phyloP scores from a whole-genome alignment of 257 asterid species.

The Solanum microdontum region DNA sequence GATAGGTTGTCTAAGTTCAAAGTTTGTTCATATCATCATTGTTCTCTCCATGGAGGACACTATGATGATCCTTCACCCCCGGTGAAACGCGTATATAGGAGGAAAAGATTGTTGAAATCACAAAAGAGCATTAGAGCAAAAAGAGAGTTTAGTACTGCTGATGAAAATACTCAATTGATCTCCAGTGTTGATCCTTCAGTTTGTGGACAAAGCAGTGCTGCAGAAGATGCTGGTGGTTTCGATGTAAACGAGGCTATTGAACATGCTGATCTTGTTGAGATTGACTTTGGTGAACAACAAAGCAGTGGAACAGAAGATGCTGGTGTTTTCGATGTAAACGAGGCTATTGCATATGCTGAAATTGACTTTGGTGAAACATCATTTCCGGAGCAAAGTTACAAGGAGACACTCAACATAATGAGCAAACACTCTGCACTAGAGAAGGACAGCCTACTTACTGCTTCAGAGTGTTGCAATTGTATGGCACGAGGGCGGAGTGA shows the following conservation, averaged over 20 bases:
- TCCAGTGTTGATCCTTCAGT: slow-evolving; percentile 10
- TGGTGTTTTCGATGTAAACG: slow-evolving; percentile 1
- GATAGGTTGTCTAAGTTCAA: slow-evolving; percentile 27
- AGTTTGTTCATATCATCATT: slow-evolving; percentile 80
- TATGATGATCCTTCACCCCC: slow-evolving; percentile 27
- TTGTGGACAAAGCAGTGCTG: slow-evolving; percentile 13
- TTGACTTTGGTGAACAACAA: slow-evolving; percentile 34
- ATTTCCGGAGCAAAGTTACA: slow-evolving; percentile 38
- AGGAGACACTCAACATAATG: slow-evolving; percentile 19
- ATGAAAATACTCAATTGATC: slow-evolving; percentile 3
- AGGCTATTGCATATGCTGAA: slow-evolving; percentile 10
- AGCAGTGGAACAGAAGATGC: background rate
- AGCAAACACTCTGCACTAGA: slow-evolving; percentile 16
- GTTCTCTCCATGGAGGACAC: slow-evolving; percentile 82
- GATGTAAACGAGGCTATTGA: slow-evolving; percentile 7
- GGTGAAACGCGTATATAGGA: slow-evolving; percentile 28
- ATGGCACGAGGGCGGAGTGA: slow-evolving; percentile 17
- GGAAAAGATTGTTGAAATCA: slow-evolving; percentile 32
- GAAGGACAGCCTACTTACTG: slow-evolving; percentile 11
- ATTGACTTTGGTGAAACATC: slow-evolving; percentile 42
- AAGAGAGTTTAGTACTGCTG: slow-evolving; percentile 3
- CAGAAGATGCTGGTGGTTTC: background rate
- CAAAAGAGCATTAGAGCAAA: slow-evolving; percentile 21
- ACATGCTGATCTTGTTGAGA: slow-evolving; percentile 17
- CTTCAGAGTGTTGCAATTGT: slow-evolving; percentile 19